Base-by-base conservation (phyloP, 2,329 filamentous ascomycete species). In the Fusarium tjaetaba region DNA sequence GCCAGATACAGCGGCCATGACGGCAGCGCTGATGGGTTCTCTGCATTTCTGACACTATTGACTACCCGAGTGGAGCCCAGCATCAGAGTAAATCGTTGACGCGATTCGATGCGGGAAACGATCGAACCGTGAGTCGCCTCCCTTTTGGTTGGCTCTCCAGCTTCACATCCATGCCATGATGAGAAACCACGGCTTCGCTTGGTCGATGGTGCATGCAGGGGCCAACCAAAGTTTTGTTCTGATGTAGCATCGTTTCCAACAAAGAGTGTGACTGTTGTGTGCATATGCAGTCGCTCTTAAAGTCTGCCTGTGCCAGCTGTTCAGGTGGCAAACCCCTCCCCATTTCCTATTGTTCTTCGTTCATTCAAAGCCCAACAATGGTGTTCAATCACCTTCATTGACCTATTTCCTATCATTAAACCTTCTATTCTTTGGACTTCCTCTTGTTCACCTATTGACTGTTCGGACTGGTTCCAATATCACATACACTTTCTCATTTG, bases 351-450 rank as follows among this genome's bases (percentile, higher is more conserved):
- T 71, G 71, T 74, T 74, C 69, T 62, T 41, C 62, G 60, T 68
- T 71, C 66, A 76, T 74, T 79, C 73, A 74, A 61, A 61, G 56
- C 61, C 60, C 32, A 61, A 79, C 75, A 80, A 80, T 80, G 76
- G 58, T 80, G 71, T 74, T 78, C 65, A 65, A 70, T 61, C 75
- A 68, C 73, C 61, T 70, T 61, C 41, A 70, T 62, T 74, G 64
- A 78, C 66, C 57, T 65, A 67, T 63, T 59, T 53, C 72, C 68
- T 59, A 68, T 79, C 75, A 49, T 73, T 76, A 57, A 57, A 59
- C 41, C 61, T 77, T 63, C 58, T 45, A 42, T 67, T 71, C 68
- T 67, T 66, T 66, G 70, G 58, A 34, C 55, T 43, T 60, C 45
- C 53, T 51, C 60, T 59, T 69, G 42, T 68, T 67, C 69, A 56